Conservation (phyloP, 2,329 filamentous ascomycete genomes). For the Pyricularia sp. region DNA sequence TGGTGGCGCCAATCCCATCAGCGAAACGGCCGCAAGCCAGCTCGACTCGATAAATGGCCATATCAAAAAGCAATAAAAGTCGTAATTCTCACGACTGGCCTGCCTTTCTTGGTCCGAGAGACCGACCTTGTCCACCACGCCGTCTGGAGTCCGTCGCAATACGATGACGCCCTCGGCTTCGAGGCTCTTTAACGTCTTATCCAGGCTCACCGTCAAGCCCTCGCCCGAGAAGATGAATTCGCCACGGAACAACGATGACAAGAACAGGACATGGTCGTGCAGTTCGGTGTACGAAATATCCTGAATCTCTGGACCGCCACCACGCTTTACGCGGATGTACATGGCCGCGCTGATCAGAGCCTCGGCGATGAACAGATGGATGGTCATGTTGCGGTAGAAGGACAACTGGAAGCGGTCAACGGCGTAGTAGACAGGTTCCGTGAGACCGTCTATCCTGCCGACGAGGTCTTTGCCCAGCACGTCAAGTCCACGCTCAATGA, state of each 20-base stretch:
- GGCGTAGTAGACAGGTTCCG: constrained; percentile 86
- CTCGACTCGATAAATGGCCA: constrained; percentile 96
- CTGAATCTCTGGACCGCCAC: constrained; percentile 72
- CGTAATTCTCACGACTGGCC: constrained; percentile 81
- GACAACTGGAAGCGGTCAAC: constrained; percentile 94
- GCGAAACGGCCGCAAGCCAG: constrained; percentile 80
- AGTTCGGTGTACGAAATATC: constrained; percentile 64
- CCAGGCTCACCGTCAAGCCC: constrained; percentile 66
- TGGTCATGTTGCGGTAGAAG: constrained; percentile 99
- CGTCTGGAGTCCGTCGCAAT: constrained; percentile 43
- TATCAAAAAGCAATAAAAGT: constrained; percentile 97
- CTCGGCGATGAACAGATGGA: constrained; percentile 92
- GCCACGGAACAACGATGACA: constrained; percentile 85
- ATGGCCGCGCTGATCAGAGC: constrained; percentile 80
- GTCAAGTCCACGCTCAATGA: constrained; percentile 81
- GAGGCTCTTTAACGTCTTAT: constrained; percentile 63
- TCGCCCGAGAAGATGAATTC: constrained; percentile 95
- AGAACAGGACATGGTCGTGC: constrained; percentile 68
- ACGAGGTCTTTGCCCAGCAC: constrained; percentile 85
- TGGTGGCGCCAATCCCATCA: constrained; percentile 77
- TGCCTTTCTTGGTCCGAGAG: constrained; percentile 64
- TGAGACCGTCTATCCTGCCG: constrained; percentile 62
- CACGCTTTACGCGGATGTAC: constrained; percentile 82
- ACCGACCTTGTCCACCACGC: constrained; percentile 53
- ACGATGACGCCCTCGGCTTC: constrained; percentile 68